Base-by-base conservation (phyloP, 441 rosid species). In the Pelargonium cotyledonis region DNA sequence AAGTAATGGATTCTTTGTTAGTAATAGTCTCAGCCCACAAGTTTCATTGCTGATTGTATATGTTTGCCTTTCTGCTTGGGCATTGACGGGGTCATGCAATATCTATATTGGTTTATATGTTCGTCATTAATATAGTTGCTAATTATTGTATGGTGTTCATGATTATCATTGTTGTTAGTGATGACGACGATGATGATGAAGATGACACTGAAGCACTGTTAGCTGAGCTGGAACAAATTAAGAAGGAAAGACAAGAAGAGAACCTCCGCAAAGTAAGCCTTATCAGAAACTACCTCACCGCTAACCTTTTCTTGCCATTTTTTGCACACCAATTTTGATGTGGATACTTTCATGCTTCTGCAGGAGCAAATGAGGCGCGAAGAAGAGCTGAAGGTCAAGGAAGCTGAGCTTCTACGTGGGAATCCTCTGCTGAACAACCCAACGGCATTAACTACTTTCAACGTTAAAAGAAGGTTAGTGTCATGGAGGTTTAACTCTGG, bases 191-290 rank as follows among this genome's bases (percentile, higher is more conserved):
- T 0, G 96, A 87, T 0, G 97, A 91, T 0, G 99, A 92, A 61
- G 99, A 92, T 41, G 95, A 95, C 79, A 89, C 91, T 16, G 90
- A 89, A 80, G 98, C 97, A 70, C 89, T 92, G 21, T 72, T 89
- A 88, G 98, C 96, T 26, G 99, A 89, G 86, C 99, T 95, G 11
- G 98, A 92, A 70, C 85, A 86, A 70, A 92, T 95, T 71, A 95
- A 87, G 89, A 95, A 92, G 81, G 99, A 95, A 84, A 89, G 96
- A 78, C 89, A 88, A 55, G 98, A 95, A 82, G 99, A 95, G 88
- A 87, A 86, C 80, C 86, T 86, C 44, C 86, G 92, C 21, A 87
- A 82, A 91, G 97, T 90, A 80, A 82, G 49, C 43, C 31, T 64
- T 26, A 40, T 69, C 51, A 70, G 47, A 15, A 68, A 51, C 31